Evolutionary conservation across 805 yeast genomes (phyloP).

Genomic region (Yarrowia bubula): DNA sequence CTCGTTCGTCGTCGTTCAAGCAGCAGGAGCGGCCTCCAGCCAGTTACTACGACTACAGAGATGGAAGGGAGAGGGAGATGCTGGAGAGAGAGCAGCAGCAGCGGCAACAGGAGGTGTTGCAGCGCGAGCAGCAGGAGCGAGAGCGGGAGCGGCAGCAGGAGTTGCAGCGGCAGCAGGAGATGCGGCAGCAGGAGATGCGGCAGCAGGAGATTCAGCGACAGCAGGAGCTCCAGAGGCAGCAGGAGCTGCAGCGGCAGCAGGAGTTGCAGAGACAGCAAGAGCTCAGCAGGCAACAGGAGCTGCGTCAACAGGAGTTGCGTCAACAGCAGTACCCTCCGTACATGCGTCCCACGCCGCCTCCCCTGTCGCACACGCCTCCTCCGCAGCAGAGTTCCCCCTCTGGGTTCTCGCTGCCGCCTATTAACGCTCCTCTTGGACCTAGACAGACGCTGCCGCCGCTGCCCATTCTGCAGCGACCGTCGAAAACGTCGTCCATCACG

Average conservation of each 20-base stretch:
- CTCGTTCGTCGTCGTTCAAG: slow-evolving; percentile 15
- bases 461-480: slow-evolving; percentile 17
- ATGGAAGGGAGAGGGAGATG: neutral
- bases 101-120: neutral
- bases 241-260: slow-evolving; percentile 2
- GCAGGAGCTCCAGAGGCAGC: slow-evolving; percentile 10
- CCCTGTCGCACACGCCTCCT: slow-evolving; percentile 13
- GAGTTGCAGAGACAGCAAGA: neutral
- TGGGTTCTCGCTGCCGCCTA: slow-evolving; percentile 20
- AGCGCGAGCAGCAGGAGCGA: slow-evolving; percentile 3
- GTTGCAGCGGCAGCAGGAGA: neutral
- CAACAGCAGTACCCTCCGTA: slow-evolving; percentile 5
- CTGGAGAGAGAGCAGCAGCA: neutral
- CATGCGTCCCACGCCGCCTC: neutral
- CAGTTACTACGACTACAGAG: neutral
- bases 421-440: neutral
- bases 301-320: neutral
- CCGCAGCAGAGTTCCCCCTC: slow-evolving; percentile 5
- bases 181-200: neutral
- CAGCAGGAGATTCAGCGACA: neutral
- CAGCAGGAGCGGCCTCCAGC: neutral
- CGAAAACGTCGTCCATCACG: slow-evolving; percentile 23
- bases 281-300: neutral
- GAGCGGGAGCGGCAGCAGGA: neutral
- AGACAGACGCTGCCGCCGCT: slow-evolving; percentile 4